Conservation (phyloP, 371 early-diverging fungal species). For the Mucor racemosus region DNA sequence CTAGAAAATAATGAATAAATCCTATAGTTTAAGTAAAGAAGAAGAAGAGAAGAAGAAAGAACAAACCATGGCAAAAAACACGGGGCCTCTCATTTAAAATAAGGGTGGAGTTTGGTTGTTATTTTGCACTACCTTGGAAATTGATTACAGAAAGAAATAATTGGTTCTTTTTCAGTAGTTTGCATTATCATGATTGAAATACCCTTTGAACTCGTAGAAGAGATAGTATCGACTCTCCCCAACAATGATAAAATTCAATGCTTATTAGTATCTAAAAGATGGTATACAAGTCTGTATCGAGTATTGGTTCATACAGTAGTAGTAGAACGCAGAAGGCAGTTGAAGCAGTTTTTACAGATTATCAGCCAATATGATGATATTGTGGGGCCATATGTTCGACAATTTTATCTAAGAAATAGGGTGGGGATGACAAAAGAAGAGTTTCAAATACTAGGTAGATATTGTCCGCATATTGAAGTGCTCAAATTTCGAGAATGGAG, state of each 20-base stretch:
- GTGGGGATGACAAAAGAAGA: slow-evolving; percentile 9
- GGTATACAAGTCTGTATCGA: slow-evolving; percentile 10
- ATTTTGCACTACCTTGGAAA: slow-evolving; percentile 1
- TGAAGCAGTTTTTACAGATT: slow-evolving; percentile 5
- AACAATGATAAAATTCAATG: slow-evolving; percentile 4
- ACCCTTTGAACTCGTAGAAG: slow-evolving; percentile 15
- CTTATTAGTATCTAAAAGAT: not conserved
- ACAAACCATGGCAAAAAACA: not conserved
- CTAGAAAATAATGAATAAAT: not conserved
- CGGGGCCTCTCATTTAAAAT: slow-evolving; percentile 1
- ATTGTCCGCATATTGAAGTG: slow-evolving; percentile 11
- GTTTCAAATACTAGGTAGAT: not conserved
- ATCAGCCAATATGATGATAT: not conserved
- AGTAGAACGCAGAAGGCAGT: slow-evolving; percentile 6
- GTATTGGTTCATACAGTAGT: slow-evolving; percentile 1
- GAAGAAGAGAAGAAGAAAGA: not conserved
- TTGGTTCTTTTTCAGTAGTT: not conserved
- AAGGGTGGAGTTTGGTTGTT: not conserved
- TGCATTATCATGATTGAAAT: slow-evolving; percentile 6
- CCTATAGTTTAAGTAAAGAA: not conserved
- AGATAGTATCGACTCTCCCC: slow-evolving; percentile 4
- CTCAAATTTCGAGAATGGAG: slow-evolving; percentile 16
- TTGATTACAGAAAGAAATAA: not conserved
- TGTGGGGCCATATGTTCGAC: slow-evolving; percentile 5
- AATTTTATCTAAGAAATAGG: slow-evolving; percentile 5